Base-by-base conservation (phyloP, 148 eudicot genomes). In the Rhododendron griersonianum region DNA sequence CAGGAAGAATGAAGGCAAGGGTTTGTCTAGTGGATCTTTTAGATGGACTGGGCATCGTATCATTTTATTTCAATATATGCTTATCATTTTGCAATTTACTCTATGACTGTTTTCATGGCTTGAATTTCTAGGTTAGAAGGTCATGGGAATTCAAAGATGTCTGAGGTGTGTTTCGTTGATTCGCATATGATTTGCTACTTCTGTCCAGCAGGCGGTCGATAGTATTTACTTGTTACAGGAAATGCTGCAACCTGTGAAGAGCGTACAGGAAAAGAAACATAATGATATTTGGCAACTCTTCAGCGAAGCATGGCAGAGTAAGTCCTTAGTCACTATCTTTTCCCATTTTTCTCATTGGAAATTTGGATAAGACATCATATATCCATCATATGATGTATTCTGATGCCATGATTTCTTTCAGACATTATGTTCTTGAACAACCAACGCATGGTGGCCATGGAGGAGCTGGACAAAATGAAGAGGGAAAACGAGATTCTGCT, bases 231-330 rank as follows among this genome's bases (percentile, higher is more conserved):
- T 53, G 51, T 39, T 81, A 33, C 83, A 83, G 91, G 83, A 90
- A 76, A 78, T 74, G 87, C 37, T 76, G 74, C 89, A 89, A 69
- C 51, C 88, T 71, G 85, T 84, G 77, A 75, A 41, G 53, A 86
- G 86, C 83, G 78, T 85, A 37, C 76, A 88, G 18, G 90, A 87
- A 87, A 85, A 85, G 73, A 89, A 86, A 74, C 84, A 75, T 19
- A 89, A 75, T 80, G 91, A 92, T 69, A 88, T 93, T 76, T 91
- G 95, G 95, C 59, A 59, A 80, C 95, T 94, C 67, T 94, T 94
- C 30, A 90, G 73, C 74, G 94, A 94, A 88, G 95, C 95, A 84
- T 93, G 92, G 85, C 89, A 84, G 83, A 94, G 96, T 94, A 86
- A 86, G 93, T 55, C 8, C 44, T 77, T 44, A 25, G 74, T 63